Evolutionary conservation across 371 early-diverging fungal species (phyloP), one percentile per base, ranked within the genome.

Genomic region (Lichtheimia hyalospora): DNA sequence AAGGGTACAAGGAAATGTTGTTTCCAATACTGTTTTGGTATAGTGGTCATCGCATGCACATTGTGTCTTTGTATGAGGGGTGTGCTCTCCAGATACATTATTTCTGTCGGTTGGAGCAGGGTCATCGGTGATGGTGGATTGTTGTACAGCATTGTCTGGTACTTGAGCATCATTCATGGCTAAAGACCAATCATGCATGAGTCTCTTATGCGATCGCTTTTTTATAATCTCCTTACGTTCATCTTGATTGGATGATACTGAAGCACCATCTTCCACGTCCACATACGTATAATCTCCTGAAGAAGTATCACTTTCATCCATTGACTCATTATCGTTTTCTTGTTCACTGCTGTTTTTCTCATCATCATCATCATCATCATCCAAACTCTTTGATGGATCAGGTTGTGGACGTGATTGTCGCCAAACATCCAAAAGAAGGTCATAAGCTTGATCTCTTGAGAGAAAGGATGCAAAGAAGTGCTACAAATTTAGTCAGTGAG

Each of bases 401-500:
- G n/a, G 55, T 23, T 53, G 42, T 6, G 59, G 64, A 52, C 60
- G 64, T 51, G 49, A 49, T 44, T 55, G 63, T 18, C 21, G n/a
- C 91, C 91, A 90, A 40, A 87, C 56, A 16, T 85, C 83, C 54
- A 75, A 73, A 27, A 90, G 63, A 56, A 84, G 77, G 59, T 79
- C 79, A 60, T 82, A 87, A 0, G 87, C 86, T 20, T 79, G 67
- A 59, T 91, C 91, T 25, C 91, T 85, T 39, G 85, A 84, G 23
- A 91, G 66, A 46, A 91, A 87, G n/a, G 88, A 87, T 6, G 87
- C 84, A 63, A 89, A 89, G 53, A 86, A 83, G 61, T 87, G 83
- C 74, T 77, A 65, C 23, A 39, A 43, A 46, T 24, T 0, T 3
- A 8, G 15, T 20, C 21, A 7, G 18, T 39, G 39, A 10, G 25